Percentiles rank a stretch among this genome's conserved stretches.
Conservation (phyloP, 2,329 filamentous ascomycete genomes). For the Plectosphaerella cucumerina region DNA sequence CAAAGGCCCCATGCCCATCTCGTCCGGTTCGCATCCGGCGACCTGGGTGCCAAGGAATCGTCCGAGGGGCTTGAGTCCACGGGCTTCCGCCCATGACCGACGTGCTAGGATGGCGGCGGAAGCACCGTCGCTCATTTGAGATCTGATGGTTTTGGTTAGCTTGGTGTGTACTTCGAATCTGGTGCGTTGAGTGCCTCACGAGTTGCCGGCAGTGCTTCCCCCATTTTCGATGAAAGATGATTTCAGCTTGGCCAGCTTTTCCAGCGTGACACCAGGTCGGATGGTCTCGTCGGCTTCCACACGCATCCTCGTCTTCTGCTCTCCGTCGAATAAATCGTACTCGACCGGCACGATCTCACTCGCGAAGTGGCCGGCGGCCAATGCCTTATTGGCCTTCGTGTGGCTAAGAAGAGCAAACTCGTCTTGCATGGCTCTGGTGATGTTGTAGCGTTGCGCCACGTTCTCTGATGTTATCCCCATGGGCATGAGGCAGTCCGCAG, state of each 20-base stretch:
- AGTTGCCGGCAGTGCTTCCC: conserved; percentile 59
- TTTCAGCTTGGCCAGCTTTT: conserved; percentile 58
- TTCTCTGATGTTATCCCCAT: conserved; percentile 68
- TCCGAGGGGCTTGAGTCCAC: conserved; percentile 59
- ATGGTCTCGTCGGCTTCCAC: conserved; percentile 53
- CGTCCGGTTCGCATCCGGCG: conserved; percentile 59
- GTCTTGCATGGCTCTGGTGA: conserved; percentile 57
- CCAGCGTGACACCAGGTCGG: conserved; percentile 49
- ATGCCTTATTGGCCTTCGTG: conserved; percentile 55
- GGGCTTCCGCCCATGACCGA: conserved; percentile 53
- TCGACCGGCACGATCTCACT: conserved; percentile 58
- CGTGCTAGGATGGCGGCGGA: conserved; percentile 61
- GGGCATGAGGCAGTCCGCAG: conserved; percentile 63
- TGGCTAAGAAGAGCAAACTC: conserved; percentile 53
- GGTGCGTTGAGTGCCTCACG: background rate
- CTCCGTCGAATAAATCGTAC: conserved; percentile 30
- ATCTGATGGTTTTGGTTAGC: conserved; percentile 3
- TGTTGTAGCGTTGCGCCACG: conserved; percentile 57
- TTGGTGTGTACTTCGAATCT: background rate
- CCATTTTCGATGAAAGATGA: conserved; percentile 59
- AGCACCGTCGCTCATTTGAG: conserved; percentile 62
- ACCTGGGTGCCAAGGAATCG: conserved; percentile 63
- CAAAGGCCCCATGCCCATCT: conserved; percentile 49
- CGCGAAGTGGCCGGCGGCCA: conserved; percentile 55
- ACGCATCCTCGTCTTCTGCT: conserved; percentile 23